Evolutionary conservation across 768 basidiomycete species (phyloP).

Genomic region (Psilocybe cyanescens): DNA sequence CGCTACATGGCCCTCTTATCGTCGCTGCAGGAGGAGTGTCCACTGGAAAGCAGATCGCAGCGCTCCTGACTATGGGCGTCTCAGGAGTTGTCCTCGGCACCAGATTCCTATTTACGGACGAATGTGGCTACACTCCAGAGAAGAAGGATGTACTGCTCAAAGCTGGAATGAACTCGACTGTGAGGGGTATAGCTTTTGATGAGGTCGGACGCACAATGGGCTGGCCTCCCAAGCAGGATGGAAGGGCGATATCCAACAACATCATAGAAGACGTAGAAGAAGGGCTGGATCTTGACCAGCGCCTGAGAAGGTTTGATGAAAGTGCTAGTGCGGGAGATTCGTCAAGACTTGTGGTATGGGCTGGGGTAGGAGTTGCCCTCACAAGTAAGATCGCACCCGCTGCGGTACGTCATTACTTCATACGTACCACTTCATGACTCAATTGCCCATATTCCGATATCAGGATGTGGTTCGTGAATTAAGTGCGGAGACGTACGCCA

Average conservation of each 20-base stretch:
- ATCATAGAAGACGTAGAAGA: slow-evolving; percentile 23
- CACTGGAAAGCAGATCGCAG: slow-evolving; percentile 53
- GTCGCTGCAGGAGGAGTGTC: slow-evolving; percentile 66
- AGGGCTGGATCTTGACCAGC: slow-evolving; percentile 35
- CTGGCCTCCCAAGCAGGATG: slow-evolving; percentile 49
- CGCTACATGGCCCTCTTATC: slow-evolving; percentile 39
- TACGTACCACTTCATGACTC: neutral
- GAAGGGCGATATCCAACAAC: slow-evolving; percentile 47
- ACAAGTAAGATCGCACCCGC: slow-evolving; percentile 35
- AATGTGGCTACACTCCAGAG: slow-evolving; percentile 32
- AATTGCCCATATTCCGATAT: neutral
- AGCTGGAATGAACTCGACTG: slow-evolving; percentile 35
- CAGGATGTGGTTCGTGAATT: neutral
- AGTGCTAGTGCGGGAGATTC: slow-evolving; percentile 33
- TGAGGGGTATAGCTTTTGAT: slow-evolving; percentile 49
- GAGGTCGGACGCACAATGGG: slow-evolving; percentile 37
- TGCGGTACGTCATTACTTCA: slow-evolving; percentile 21
- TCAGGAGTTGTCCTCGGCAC: slow-evolving; percentile 61
- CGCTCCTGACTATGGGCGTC: slow-evolving; percentile 55
- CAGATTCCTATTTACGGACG: slow-evolving; percentile 57
- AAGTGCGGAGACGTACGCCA: neutral
- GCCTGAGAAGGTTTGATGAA: slow-evolving; percentile 31
- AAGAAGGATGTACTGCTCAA: slow-evolving; percentile 28
- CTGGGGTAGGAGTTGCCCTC: slow-evolving; percentile 43
- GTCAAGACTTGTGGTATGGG: slow-evolving; percentile 41